Evolutionary conservation across 2,329 filamentous ascomycete genomes (phyloP).

Genomic region (Monilinia fructigena): DNA sequence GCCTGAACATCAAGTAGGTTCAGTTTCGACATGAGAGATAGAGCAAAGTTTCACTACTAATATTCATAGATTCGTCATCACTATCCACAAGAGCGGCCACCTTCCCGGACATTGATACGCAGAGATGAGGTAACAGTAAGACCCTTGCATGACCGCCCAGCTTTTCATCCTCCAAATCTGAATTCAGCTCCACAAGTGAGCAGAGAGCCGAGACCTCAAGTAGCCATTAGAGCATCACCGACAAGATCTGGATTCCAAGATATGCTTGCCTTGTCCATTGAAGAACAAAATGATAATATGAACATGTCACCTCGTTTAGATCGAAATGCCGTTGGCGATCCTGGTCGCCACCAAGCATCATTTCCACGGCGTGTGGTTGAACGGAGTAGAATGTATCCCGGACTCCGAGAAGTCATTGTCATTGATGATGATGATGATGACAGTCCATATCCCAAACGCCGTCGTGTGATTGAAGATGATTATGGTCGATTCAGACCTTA

Average conservation of each 20-base stretch:
- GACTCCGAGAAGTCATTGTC: slow-evolving; percentile 35
- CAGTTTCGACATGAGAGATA: background rate
- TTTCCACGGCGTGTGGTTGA: slow-evolving; percentile 31
- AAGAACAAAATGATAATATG: slow-evolving; percentile 33
- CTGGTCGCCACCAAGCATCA: slow-evolving; percentile 27
- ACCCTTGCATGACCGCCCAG: slow-evolving; percentile 30
- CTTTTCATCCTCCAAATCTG: slow-evolving; percentile 29
- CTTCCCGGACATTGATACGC: slow-evolving; percentile 21
- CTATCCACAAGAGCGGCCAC: slow-evolving; percentile 28
- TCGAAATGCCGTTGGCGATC: slow-evolving; percentile 27
- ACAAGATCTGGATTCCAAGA: slow-evolving; percentile 37
- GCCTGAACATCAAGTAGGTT: slow-evolving; percentile 21
- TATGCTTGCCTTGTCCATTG: slow-evolving; percentile 40
- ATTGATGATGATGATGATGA: slow-evolving; percentile 40
- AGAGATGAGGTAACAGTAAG: slow-evolving; percentile 37
- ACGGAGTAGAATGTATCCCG: slow-evolving; percentile 30
- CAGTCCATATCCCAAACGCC: slow-evolving; percentile 37
- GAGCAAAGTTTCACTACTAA: slow-evolving; percentile 14
- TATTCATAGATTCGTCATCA: slow-evolving; percentile 21
- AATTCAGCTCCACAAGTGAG: slow-evolving; percentile 26
- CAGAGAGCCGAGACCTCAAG: slow-evolving; percentile 33
- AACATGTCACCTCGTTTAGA: slow-evolving; percentile 29
- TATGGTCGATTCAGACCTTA: slow-evolving; percentile 33
- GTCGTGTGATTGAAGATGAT: slow-evolving; percentile 37
- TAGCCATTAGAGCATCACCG: slow-evolving; percentile 37